Evolutionary conservation across 164 flowering plant genomes (phyloP).

Genomic region (Magnolia kwangsiensis): DNA sequence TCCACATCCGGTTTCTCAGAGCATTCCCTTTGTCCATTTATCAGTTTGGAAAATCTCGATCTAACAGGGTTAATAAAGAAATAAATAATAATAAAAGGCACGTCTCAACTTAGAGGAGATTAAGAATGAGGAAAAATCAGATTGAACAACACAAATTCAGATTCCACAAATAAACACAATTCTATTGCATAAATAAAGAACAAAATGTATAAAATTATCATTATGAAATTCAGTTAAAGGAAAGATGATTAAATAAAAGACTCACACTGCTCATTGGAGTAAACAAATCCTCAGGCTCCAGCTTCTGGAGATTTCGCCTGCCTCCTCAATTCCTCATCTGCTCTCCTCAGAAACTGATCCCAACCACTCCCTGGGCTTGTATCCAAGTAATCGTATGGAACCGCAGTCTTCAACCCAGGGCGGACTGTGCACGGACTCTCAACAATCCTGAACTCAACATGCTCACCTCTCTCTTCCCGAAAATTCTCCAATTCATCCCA

Average conservation of each 20-base stretch:
- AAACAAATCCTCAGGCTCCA: slow-evolving; percentile 30
- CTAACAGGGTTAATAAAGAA: too few relatives aligned
- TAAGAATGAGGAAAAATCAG: too few relatives aligned
- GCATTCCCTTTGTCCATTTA: too few relatives aligned
- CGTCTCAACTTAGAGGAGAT: too few relatives aligned
- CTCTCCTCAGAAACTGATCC: slow-evolving; percentile 80
- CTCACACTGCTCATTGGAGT: slow-evolving; percentile 5
- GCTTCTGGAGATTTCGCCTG: slow-evolving; percentile 36
- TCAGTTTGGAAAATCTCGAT: too few relatives aligned
- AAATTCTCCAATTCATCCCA: slow-evolving; percentile 80
- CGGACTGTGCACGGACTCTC: slow-evolving; percentile 69
- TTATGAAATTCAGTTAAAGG: not conserved
- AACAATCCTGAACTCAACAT: slow-evolving; percentile 58
- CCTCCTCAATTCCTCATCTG: slow-evolving; percentile 47
- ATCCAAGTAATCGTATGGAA: slow-evolving; percentile 92
- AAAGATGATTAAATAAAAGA: not conserved
- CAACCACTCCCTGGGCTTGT: slow-evolving; percentile 88
- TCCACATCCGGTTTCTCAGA: too few relatives aligned
- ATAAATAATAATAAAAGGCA: too few relatives aligned
- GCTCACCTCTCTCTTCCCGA: slow-evolving; percentile 13
- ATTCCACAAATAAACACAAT: too few relatives aligned
- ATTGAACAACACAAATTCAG: too few relatives aligned
- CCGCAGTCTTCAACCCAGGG: slow-evolving; percentile 91
- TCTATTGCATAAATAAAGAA: too few relatives aligned
- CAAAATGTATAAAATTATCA: too few relatives aligned